A percentile compares a stretch with the other conserved stretches of the same genome.
Conservation (phyloP, 2,329 filamentous ascomycete species). For the Neonectria neomacrospora region DNA sequence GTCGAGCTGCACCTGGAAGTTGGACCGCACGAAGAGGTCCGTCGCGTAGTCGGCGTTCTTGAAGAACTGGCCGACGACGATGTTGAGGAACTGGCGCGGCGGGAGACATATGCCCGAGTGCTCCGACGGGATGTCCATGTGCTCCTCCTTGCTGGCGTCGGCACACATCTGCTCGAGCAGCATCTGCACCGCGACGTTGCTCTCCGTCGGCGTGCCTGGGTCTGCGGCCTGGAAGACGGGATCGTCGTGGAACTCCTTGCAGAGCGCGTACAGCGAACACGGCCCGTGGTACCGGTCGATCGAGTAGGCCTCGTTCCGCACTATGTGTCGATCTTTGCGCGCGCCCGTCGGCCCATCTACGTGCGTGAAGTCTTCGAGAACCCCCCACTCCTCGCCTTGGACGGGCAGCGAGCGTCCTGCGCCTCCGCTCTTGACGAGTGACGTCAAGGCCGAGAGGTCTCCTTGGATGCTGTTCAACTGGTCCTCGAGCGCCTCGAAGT, state of each 20-base stretch:
- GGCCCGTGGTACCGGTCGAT: slow-evolving; percentile 42
- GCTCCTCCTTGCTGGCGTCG: slow-evolving; percentile 36
- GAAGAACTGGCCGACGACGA: slow-evolving; percentile 42
- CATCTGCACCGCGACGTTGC: slow-evolving; percentile 10
- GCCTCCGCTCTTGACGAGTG: slow-evolving; percentile 38
- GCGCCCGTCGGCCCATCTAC: background rate
- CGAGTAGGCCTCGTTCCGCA: slow-evolving; percentile 33
- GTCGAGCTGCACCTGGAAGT: slow-evolving; percentile 39
- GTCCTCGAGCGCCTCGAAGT: slow-evolving; percentile 44
- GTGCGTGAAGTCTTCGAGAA: slow-evolving; percentile 12
- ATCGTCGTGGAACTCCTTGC: slow-evolving; percentile 40
- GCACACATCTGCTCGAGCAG: slow-evolving; percentile 39
- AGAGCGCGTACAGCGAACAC: slow-evolving; percentile 41
- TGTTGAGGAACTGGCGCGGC: slow-evolving; percentile 41
- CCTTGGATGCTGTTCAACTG: slow-evolving; percentile 43
- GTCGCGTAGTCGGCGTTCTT: slow-evolving; percentile 41
- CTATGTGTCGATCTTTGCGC: slow-evolving; percentile 35
- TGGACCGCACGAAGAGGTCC: slow-evolving; percentile 38
- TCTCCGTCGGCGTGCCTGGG: slow-evolving; percentile 5
- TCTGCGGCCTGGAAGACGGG: slow-evolving; percentile 25
- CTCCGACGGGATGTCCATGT: slow-evolving; percentile 36
- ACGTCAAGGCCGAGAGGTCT: slow-evolving; percentile 43
- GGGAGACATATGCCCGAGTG: slow-evolving; percentile 36
- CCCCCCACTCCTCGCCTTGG: slow-evolving; percentile 26
- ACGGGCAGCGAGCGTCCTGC: slow-evolving; percentile 22